Conservation (phyloP, 495 filamentous ascomycete species). For the Niebla homalea region DNA sequence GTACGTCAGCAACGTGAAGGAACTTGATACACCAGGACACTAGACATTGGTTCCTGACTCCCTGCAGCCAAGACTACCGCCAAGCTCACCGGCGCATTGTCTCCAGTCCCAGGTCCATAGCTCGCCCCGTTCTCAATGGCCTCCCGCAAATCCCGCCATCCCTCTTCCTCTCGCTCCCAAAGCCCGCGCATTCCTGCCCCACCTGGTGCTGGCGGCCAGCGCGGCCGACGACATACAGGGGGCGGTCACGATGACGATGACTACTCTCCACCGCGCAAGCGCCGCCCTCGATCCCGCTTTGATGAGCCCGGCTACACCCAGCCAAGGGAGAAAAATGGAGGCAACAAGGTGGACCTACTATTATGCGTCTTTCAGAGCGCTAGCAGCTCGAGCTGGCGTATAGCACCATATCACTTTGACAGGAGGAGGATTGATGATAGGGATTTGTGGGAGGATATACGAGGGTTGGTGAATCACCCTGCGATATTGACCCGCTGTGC, state of each 20-base stretch:
- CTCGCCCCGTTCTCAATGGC: not conserved
- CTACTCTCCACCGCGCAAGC: constrained; percentile 1
- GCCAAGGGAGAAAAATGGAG: constrained; percentile 3
- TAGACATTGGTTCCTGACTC: no score
- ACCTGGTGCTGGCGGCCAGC: not conserved
- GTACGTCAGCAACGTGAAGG: no score
- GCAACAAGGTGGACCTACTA: constrained; percentile 8
- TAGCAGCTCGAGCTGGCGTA: constrained; percentile 8
- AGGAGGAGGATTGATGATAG: constrained; percentile 14
- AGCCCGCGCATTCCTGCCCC: constrained; percentile 4
- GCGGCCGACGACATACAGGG: not conserved
- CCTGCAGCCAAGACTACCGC: no score
- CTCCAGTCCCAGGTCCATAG: no score
- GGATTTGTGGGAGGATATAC: constrained; percentile 17
- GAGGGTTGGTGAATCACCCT: not conserved
- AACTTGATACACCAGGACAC: no score
- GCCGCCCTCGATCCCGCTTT: constrained; percentile 2
- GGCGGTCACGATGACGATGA: constrained; percentile 1
- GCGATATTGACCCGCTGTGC: no score
- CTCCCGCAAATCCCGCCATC: constrained; percentile 5
- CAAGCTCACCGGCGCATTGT: no score
- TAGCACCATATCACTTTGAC: constrained; percentile 9
- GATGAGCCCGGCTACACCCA: constrained; percentile 5
- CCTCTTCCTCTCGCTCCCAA: constrained; percentile 5
- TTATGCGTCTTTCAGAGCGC: constrained; percentile 14